These are phyloP conservation scores for Lomentospora prolificans DNA, from an alignment of 2,329 filamentous ascomycete species.

Conservation along the genomic window DNA sequence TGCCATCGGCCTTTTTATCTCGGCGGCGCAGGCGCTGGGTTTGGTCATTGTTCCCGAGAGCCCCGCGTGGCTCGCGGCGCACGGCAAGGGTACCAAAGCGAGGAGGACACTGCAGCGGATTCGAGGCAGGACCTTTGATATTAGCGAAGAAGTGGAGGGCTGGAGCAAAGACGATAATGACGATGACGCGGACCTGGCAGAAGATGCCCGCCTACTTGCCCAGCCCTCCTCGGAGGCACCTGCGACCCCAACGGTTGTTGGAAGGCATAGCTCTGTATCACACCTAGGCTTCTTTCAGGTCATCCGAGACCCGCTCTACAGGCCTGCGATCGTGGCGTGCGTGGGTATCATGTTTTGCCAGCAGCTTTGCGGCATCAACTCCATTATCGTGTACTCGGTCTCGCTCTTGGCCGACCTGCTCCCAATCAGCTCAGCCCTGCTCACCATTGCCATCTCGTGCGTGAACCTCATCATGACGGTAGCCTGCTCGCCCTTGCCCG, in stretches of 20 bases:
- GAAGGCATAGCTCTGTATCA: constrained; percentile 10
- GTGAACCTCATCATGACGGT: constrained; percentile 80
- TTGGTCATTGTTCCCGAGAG: constrained; percentile 77
- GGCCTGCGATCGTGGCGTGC: constrained; percentile 69
- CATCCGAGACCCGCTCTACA: constrained; percentile 55
- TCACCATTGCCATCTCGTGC: constrained; percentile 79
- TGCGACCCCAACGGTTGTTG: constrained; percentile 14
- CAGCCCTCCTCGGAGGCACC: constrained; percentile 12
- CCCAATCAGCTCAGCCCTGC: constrained; percentile 66
- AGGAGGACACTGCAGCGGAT: constrained; percentile 63
- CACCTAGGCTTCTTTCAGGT: constrained; percentile 56
- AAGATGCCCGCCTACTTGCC: constrained; percentile 62
- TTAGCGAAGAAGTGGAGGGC: constrained; percentile 60
- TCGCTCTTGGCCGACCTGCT: constrained; percentile 75
- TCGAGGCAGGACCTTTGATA: constrained; percentile 57
- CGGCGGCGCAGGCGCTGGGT: constrained; percentile 54
- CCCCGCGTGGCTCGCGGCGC: constrained; percentile 74
- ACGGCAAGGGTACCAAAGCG: constrained; percentile 49
- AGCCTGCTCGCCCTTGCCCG: constrained; percentile 72
- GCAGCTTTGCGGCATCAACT: constrained; percentile 46
- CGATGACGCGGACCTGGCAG: constrained; percentile 33
- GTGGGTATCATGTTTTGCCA: constrained; percentile 39
- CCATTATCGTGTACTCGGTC: constrained; percentile 97
- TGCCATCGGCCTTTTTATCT: constrained; percentile 60
- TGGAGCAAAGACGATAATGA: constrained; percentile 32